A percentile compares a stretch with the other conserved stretches of the same genome.
Evolutionary conservation across 202 grass and related monocot genomes (phyloP).

Genomic region (Panicum hallii): DNA sequence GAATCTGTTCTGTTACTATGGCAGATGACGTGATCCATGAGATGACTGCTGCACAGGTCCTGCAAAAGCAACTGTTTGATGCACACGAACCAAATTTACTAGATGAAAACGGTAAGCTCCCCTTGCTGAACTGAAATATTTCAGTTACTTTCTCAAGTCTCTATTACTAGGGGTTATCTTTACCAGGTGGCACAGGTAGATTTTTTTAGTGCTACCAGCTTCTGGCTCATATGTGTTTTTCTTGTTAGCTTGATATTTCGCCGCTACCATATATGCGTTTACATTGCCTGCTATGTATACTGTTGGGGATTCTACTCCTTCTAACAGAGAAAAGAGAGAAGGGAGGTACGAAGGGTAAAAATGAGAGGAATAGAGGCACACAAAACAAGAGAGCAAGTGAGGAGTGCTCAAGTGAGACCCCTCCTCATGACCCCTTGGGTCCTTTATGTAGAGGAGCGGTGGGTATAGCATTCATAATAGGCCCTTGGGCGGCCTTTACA

Average conservation of each 20-base stretch:
- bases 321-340: too few relatives aligned
- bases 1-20: conserved; percentile 10
- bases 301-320: neutral
- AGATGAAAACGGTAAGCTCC: conserved; percentile 72
- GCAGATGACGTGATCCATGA: conserved; percentile 81
- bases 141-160: conserved; percentile 27
- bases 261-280: conserved; percentile 25
- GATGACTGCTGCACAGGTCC: conserved; percentile 62
- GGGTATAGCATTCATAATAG: too few relatives aligned
- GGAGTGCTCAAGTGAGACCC: too few relatives aligned
- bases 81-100: conserved; percentile 92
- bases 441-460: too few relatives aligned
- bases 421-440: too few relatives aligned
- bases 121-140: conserved; percentile 27
- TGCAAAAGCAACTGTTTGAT: conserved; percentile 80
- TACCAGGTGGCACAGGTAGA: conserved; percentile 22
- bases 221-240: conserved; percentile 8
- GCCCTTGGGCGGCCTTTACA: too few relatives aligned
- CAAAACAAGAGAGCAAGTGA: too few relatives aligned
- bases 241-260: conserved; percentile 35
- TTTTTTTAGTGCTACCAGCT: conserved; percentile 33
- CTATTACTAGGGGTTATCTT: neutral
- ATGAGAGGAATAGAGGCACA: too few relatives aligned
- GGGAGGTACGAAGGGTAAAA: too few relatives aligned
- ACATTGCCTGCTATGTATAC: neutral